A percentile compares a stretch with the other conserved stretches of the same genome.
phyloP scores from a whole-genome alignment of 148 eudicot species.

The Spergularia marina region DNA sequence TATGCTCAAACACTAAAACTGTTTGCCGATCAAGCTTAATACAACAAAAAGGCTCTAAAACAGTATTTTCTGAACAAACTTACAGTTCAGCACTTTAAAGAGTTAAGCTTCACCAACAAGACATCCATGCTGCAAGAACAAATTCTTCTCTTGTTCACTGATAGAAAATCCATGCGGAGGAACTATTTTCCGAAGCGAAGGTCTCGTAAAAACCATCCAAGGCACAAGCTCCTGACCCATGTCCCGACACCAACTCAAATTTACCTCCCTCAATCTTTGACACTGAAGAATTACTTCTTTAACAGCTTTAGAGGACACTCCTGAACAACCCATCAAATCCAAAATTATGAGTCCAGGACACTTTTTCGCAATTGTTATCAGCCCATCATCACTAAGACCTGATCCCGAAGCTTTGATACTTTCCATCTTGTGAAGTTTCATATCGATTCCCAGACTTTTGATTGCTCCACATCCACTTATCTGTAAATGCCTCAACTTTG shows the following conservation, averaged over 20 bases:
- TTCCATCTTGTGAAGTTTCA: constrained; percentile 42
- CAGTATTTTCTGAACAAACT: constrained; percentile 13
- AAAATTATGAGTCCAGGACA: constrained; percentile 44
- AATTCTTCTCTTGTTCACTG: constrained; percentile 28
- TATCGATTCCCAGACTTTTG: constrained; percentile 45
- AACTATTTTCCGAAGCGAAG: constrained; percentile 50
- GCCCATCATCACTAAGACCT: constrained; percentile 50
- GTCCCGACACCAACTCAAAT: constrained; percentile 43
- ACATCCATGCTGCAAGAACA: constrained; percentile 60
- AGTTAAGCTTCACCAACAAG: constrained; percentile 34
- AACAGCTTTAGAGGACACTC: constrained; percentile 38
- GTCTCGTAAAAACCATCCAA: constrained; percentile 50
- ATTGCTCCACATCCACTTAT: constrained; percentile 43
- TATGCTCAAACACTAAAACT: not conserved
- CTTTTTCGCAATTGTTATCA: constrained; percentile 42
- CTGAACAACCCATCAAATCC: constrained; percentile 47
- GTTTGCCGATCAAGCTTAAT: not conserved
- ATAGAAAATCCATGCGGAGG: constrained; percentile 32
- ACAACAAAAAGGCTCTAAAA: constrained; percentile 3
- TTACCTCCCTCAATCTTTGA: constrained; percentile 48
- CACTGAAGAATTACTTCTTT: constrained; percentile 40
- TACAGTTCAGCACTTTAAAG: constrained; percentile 19
- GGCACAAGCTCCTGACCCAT: constrained; percentile 29
- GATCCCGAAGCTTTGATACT: constrained; percentile 43
- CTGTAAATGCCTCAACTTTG: constrained; percentile 39